Conservation (phyloP, 495 filamentous ascomycete genomes). For the Aspergillus funiculosus region DNA sequence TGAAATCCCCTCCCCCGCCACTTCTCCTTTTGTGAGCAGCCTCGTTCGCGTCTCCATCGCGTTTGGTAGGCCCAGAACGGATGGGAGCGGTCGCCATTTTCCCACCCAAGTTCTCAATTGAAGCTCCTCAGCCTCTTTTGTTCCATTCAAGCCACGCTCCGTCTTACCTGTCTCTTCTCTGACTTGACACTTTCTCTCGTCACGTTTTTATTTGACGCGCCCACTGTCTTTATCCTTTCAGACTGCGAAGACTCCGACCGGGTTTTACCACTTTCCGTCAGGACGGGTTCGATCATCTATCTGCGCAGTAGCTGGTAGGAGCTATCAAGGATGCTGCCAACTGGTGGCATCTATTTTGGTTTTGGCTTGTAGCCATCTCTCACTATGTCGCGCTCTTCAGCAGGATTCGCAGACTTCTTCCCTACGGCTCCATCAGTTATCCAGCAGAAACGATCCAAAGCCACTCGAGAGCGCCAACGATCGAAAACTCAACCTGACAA, state of each 20-base stretch:
- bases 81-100: constrained; percentile 9
- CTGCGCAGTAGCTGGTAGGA: constrained; percentile 19
- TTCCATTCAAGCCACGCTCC: background rate
- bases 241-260: background rate
- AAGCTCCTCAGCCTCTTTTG: background rate
- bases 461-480: constrained; percentile 39
- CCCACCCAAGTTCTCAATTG: constrained; percentile 6
- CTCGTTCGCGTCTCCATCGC: constrained; percentile 16
- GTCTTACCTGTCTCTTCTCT: background rate
- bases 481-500: constrained; percentile 23
- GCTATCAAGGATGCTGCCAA: constrained; percentile 41
- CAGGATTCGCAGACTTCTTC: constrained; percentile 87
- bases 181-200: constrained; percentile 1
- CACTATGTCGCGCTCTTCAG: constrained; percentile 73
- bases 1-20: constrained; percentile 8
- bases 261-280: constrained; percentile 15
- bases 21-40: constrained; percentile 7
- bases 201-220: background rate
- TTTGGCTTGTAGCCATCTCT: constrained; percentile 44
- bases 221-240: background rate
- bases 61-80: constrained; percentile 13
- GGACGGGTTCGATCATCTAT: constrained; percentile 23
- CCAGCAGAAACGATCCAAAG: constrained; percentile 46
- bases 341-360: constrained; percentile 27
- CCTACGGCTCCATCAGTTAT: constrained; percentile 73